Percentiles rank a stretch among this genome's conserved stretches.
phyloP scores from a whole-genome alignment of 2,329 filamentous ascomycete genomes.

The Ophiobolus disseminans region DNA sequence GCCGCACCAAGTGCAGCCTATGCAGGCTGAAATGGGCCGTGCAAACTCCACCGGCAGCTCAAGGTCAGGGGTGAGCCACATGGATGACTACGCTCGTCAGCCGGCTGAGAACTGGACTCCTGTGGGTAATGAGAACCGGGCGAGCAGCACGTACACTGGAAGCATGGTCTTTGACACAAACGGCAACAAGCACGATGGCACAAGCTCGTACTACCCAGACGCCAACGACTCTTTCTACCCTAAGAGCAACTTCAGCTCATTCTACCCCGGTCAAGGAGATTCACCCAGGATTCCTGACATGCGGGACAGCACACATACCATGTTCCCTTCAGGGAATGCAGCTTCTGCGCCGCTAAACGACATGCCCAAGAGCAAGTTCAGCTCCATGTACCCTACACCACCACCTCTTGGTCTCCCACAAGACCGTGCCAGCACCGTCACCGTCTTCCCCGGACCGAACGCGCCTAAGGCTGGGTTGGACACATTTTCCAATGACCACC shows the following conservation, averaged over 20 bases:
- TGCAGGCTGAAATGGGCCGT: constrained; percentile 48
- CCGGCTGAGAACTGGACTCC: constrained; percentile 49
- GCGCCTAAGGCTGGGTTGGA: constrained; percentile 16
- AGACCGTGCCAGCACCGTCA: constrained; percentile 61
- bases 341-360: constrained; percentile 20
- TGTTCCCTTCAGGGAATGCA: constrained; percentile 33
- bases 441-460: constrained; percentile 37
- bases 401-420: constrained; percentile 36
- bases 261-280: constrained; percentile 52
- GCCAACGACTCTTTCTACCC: constrained; percentile 45
- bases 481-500: constrained; percentile 57
- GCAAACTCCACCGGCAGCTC: constrained; percentile 47
- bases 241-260: constrained; percentile 64
- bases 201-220: constrained; percentile 55
- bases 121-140: constrained; percentile 42
- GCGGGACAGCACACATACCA: constrained; percentile 62
- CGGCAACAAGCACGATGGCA: constrained; percentile 57
- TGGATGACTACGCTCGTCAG: constrained; percentile 38
- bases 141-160: constrained; percentile 55
- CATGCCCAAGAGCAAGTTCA: constrained; percentile 32
- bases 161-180: constrained; percentile 52
- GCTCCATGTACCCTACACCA: constrained; percentile 33
- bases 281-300: constrained; percentile 65
- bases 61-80: constrained; percentile 39
- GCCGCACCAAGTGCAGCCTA: constrained; percentile 39